Conservation (phyloP, 2,329 filamentous ascomycete genomes). For the Graphilbum sp. region DNA sequence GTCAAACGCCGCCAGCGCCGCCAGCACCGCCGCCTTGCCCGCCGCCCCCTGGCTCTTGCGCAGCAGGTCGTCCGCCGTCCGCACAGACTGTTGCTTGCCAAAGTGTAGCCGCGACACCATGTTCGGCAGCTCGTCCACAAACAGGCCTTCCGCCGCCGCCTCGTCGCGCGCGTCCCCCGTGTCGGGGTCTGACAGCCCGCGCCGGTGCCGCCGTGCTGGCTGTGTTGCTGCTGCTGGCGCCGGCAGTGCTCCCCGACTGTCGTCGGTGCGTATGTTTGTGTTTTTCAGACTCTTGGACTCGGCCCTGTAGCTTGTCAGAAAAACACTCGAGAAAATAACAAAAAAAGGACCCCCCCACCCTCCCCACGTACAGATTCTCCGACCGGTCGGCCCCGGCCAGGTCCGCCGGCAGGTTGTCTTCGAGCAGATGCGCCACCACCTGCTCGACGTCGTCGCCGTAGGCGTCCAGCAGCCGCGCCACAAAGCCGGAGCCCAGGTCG, state of each 20-base stretch:
- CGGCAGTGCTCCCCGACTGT: slow-evolving; percentile 2
- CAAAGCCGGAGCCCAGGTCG: slow-evolving; percentile 66
- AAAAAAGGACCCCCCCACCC: too few species aligned
- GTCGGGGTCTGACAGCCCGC: neutral
- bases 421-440: slow-evolving; percentile 66
- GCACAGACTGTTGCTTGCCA: slow-evolving; percentile 49
- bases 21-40: slow-evolving; percentile 73
- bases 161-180: neutral
- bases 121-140: slow-evolving; percentile 51
- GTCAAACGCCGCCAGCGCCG: slow-evolving; percentile 78
- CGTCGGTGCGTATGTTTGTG: too few species aligned
- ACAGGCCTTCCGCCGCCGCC: neutral
- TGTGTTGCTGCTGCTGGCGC: slow-evolving; percentile 9
- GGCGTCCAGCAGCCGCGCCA: slow-evolving; percentile 63
- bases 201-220: slow-evolving; percentile 8
- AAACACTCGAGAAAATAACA: too few species aligned
- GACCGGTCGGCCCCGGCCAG: slow-evolving; percentile 46
- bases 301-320: too few species aligned
- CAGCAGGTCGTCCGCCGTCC: slow-evolving; percentile 58
- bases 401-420: slow-evolving; percentile 56
- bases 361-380: slow-evolving; percentile 37
- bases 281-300: too few species aligned
- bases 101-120: slow-evolving; percentile 57
- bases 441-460: slow-evolving; percentile 64
- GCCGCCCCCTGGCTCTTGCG: slow-evolving; percentile 46